phyloP scores from a whole-genome alignment of 176 grass and related monocot species.

The Saccharum officinarum region DNA sequence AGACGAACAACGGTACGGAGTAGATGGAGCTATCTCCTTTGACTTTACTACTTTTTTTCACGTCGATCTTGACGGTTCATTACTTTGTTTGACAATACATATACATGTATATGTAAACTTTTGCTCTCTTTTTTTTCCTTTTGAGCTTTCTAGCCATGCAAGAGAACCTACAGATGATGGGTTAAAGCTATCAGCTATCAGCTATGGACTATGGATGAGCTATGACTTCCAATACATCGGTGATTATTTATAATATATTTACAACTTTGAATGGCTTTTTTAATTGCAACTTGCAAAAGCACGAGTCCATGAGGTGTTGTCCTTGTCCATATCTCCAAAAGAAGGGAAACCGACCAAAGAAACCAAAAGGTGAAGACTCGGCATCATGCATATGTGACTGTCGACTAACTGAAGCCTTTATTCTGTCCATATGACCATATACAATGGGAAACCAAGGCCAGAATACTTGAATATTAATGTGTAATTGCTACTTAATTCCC shows the following conservation, averaged over 20 bases:
- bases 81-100: slow-evolving; percentile 17
- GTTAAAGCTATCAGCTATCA: not conserved
- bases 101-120: not conserved
- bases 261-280: not conserved
- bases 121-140: not conserved
- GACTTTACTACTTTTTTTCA: too few species aligned
- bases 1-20: not conserved
- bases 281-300: not conserved
- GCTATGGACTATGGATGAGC: not conserved
- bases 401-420: not conserved
- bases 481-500: not conserved
- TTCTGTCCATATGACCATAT: not conserved
- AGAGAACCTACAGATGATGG: not conserved
- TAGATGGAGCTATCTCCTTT: not conserved
- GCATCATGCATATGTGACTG: not conserved
- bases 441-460: not conserved
- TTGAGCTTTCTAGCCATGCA: not conserved
- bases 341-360: not conserved
- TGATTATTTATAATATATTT: too few species aligned
- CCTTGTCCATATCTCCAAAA: not conserved
- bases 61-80: not conserved
- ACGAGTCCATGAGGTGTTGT: not conserved
- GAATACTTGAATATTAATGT: not conserved
- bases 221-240: not conserved
- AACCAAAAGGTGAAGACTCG: not conserved